These are phyloP conservation scores for Beauveria caledonica DNA, from an alignment of 2,329 filamentous ascomycete genomes.

Conservation along the genomic window DNA sequence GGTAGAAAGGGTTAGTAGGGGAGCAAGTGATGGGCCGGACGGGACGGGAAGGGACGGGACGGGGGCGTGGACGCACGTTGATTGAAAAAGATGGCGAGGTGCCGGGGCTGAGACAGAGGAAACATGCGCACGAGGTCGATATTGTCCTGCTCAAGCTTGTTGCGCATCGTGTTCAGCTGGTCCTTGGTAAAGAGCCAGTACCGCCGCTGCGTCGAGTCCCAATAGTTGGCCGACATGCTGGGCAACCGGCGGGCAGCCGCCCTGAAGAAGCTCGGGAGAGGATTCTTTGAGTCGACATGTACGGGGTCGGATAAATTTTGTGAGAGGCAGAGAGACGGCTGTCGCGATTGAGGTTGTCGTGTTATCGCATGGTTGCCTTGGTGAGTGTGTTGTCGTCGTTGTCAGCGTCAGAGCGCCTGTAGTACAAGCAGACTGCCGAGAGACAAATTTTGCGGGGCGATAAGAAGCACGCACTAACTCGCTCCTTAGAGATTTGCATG, in stretches of 20 bases:
- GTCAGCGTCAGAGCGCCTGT: not conserved
- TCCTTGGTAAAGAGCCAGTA: constrained; percentile 87
- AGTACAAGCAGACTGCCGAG: not conserved
- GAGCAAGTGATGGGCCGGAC: not conserved
- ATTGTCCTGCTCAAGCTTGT: constrained; percentile 70
- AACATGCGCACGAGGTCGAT: constrained; percentile 67
- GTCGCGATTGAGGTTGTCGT: not conserved
- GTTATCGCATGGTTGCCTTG: not conserved
- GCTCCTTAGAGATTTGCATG: not conserved
- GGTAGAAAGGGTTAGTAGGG: not conserved
- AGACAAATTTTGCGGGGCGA: not conserved
- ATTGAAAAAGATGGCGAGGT: constrained; percentile 87
- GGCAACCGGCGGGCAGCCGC: not conserved
- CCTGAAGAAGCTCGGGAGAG: not conserved
- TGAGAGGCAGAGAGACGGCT: not conserved
- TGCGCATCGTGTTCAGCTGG: constrained; percentile 66
- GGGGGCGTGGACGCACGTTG: constrained; percentile 52
- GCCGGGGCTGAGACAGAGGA: constrained; percentile 70
- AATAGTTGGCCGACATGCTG: constrained; percentile 88
- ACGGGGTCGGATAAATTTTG: not conserved
- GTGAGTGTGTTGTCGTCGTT: not conserved
- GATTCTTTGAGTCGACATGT: not conserved
- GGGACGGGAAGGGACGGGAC: not conserved
- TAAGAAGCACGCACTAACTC: not conserved
- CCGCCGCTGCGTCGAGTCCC: constrained; percentile 85